Evolutionary conservation across 1,139 yeast genomes (phyloP), one percentile per base, ranked within the genome.

Genomic region (Wickerhamiella infanticola): DNA sequence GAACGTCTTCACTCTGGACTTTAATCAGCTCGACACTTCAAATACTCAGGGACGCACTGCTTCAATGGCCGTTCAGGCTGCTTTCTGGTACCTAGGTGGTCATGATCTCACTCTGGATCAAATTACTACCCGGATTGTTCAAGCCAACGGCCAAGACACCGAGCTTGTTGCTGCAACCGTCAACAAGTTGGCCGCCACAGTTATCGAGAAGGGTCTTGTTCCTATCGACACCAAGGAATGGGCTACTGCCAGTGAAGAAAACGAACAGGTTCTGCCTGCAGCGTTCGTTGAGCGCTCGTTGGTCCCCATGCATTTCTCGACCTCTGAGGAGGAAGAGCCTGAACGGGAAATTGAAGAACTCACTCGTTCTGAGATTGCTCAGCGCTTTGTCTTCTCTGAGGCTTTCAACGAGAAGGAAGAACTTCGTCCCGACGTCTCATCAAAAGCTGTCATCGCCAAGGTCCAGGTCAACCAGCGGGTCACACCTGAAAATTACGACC

Each of bases 381-480:
- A 81, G 66, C 77, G 75, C 55, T 62, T 88, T 48, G 72, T 82
- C 8, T 90, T 90, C 74, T 73, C 75, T 48, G 97, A 90, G 63
- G 90, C 95, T 5, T 88, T 69, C 57, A 70, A 66, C 18, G 68
- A 77, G 45, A 55, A 66, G 36, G 60, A 69, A 42, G 71, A 70
- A 6, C 72, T 88, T 58, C 81, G 96, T 66, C 98, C 98, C 24
- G 97, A 90, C 57, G 71, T 85, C 53, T 86, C 96, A 25, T 82
- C 82, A 46, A 72, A 81, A 64, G 88, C 83, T 67, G 86, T 79
- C 59, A 74, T 86, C 46, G 94, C 86, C 48, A 84, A 81, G 64
- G 97, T 90, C 44, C 83, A 85, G 63, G 94, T 83, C 60, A 88
- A 86, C 69, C 80, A 78, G 66, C 77, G 97, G 60, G 81, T 90